A percentile compares a stretch with the other conserved stretches of the same genome.
Conservation (phyloP, 441 rosid species). For the Jatropha multifida region DNA sequence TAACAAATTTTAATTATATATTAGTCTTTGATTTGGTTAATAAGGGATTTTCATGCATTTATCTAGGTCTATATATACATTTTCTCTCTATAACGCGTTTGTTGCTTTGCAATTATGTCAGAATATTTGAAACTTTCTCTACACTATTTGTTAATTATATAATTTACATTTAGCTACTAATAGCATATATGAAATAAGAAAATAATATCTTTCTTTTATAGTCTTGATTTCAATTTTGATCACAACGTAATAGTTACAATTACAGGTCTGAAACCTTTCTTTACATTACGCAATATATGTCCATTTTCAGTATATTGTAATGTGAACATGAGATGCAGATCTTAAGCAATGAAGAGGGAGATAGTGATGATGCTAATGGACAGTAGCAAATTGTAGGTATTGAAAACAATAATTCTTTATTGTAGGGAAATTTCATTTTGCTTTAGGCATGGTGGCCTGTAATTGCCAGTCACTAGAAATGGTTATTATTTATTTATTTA, state of each 20-base stretch:
- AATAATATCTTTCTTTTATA: not conserved
- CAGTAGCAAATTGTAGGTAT: not conserved
- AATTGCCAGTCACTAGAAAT: not conserved
- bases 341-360: not conserved
- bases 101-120: slow-evolving; percentile 1
- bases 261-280: not conserved
- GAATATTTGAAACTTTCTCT: not conserved
- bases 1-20: not conserved
- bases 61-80: not conserved
- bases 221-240: not conserved
- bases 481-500: no score
- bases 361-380: not conserved
- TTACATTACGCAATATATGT: not conserved
- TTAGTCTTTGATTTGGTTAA: not conserved
- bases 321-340: slow-evolving; percentile 18
- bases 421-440: not conserved
- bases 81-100: slow-evolving; percentile 16
- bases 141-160: not conserved
- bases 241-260: not conserved
- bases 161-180: not conserved
- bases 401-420: not conserved
- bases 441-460: not conserved
- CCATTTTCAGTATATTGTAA: not conserved
- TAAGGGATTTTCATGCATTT: not conserved
- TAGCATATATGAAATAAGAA: not conserved